Percentiles rank a stretch among this genome's conserved stretches.
Evolutionary conservation across 2,329 filamentous ascomycete genomes (phyloP).

Genomic region (Trichoderma simmonsii): DNA sequence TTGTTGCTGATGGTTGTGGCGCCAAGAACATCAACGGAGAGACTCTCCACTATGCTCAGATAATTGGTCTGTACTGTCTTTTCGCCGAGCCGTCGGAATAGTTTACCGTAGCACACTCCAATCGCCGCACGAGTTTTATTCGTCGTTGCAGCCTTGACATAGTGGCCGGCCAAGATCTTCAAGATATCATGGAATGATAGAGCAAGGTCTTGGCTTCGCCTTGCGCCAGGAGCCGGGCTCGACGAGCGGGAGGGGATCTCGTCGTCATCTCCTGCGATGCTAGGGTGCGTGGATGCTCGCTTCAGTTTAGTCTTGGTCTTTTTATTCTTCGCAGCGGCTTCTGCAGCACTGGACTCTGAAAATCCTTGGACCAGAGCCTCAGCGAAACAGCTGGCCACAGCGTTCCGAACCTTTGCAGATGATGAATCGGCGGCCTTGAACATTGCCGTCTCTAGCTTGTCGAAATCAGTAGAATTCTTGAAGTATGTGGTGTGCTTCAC

Average conservation of each 20-base stretch:
- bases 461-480: slow-evolving; percentile 84
- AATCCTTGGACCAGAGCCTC: slow-evolving; percentile 80
- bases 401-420: slow-evolving; percentile 72
- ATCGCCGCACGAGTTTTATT: slow-evolving; percentile 80
- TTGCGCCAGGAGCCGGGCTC: slow-evolving; percentile 66
- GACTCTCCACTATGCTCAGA: slow-evolving; percentile 72
- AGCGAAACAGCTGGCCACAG: slow-evolving; percentile 81
- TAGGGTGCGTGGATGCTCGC: slow-evolving; percentile 57
- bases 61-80: slow-evolving; percentile 82
- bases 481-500: slow-evolving; percentile 75
- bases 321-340: slow-evolving; percentile 60
- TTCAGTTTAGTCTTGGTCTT: slow-evolving; percentile 63
- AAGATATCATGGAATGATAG: slow-evolving; percentile 77
- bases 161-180: slow-evolving; percentile 75
- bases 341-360: slow-evolving; percentile 44
- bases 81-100: slow-evolving; percentile 76
- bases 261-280: slow-evolving; percentile 68
- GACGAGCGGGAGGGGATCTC: slow-evolving; percentile 64
- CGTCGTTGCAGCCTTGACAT: slow-evolving; percentile 71
- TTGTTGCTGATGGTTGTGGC: slow-evolving; percentile 74
- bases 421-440: slow-evolving; percentile 85
- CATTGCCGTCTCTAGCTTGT: slow-evolving; percentile 75
- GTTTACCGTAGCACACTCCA: slow-evolving; percentile 79
- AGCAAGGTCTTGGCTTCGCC: slow-evolving; percentile 68
- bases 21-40: slow-evolving; percentile 77